Evolutionary conservation across 345 rosid genomes (phyloP).

Genomic region (Garcia nutans): DNA sequence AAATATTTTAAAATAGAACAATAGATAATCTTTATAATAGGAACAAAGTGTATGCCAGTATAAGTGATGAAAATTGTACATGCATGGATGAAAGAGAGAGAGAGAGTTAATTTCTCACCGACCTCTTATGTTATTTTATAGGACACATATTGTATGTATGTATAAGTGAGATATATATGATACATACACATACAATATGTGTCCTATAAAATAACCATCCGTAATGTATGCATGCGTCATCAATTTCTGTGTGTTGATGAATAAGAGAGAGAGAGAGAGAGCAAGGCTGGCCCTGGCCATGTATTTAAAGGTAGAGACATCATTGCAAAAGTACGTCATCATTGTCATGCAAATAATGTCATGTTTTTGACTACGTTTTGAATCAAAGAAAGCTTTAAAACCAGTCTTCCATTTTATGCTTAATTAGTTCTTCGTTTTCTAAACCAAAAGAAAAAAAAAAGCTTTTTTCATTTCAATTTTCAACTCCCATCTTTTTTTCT

Average conservation of each 20-base stretch:
- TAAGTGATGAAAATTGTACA: too few relatives aligned
- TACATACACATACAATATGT: neutral
- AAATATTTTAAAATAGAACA: too few relatives aligned
- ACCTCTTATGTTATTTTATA: too few relatives aligned
- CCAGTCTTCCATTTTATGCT: neutral
- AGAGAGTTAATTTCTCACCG: too few relatives aligned
- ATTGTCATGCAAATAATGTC: slow-evolving; percentile 45
- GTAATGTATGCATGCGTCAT: slow-evolving; percentile 9
- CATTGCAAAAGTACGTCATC: slow-evolving; percentile 60
- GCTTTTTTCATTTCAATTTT: neutral
- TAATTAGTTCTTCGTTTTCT: neutral
- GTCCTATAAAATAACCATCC: neutral
- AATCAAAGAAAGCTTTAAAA: neutral
- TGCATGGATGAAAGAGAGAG: too few relatives aligned
- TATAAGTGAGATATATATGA: too few relatives aligned
- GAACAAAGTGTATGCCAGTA: too few relatives aligned
- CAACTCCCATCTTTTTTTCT: neutral
- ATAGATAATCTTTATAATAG: too few relatives aligned
- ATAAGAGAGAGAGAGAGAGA: slow-evolving; percentile 10
- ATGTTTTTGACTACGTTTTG: slow-evolving; percentile 20
- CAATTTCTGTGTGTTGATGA: neutral
- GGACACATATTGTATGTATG: too few relatives aligned
- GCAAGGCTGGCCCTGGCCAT: slow-evolving; percentile 23
- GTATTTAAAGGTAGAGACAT: slow-evolving; percentile 36
- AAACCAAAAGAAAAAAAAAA: too few relatives aligned